Percentiles rank a stretch among this genome's conserved stretches.
Conservation (phyloP, 176 grass and related monocot species). For the Hyparrhenia diplandra region DNA sequence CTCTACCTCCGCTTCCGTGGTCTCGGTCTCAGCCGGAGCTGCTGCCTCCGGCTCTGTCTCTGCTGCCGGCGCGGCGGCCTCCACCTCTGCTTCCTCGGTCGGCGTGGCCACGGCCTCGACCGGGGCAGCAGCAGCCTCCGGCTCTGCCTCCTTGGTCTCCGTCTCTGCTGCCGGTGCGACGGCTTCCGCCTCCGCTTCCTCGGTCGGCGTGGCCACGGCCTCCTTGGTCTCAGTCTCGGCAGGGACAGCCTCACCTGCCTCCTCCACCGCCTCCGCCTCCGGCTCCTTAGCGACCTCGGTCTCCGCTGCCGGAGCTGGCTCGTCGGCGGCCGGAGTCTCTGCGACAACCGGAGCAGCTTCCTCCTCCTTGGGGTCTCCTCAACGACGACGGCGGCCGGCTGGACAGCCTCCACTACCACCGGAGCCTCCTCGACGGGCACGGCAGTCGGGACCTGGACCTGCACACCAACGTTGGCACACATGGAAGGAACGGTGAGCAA, state of each 20-base stretch:
- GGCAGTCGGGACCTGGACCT: constrained; percentile 42
- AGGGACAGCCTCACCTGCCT: neutral
- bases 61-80: too few relatives aligned
- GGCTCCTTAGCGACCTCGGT: neutral
- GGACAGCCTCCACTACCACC: constrained; percentile 3
- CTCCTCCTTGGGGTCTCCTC: constrained; percentile 26
- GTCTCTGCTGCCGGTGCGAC: neutral
- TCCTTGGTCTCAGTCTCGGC: constrained; percentile 1
- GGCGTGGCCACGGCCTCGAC: neutral
- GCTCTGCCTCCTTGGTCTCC: neutral
- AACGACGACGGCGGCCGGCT: neutral
- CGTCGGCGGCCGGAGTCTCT: neutral
- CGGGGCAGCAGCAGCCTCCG: neutral
- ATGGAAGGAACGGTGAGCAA: neutral
- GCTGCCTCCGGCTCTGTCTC: neutral
- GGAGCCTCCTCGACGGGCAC: constrained; percentile 40
- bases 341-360: constrained; percentile 9
- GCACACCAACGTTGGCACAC: neutral
- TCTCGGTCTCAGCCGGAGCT: neutral
- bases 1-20: neutral
- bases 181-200: neutral
- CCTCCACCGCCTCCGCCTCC: neutral
- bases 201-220: neutral
- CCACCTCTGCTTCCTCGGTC: neutral
- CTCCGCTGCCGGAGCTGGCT: constrained; percentile 4